Base-by-base conservation (phyloP, 345 rosid genomes). In the Eucalyptus polybractea region DNA sequence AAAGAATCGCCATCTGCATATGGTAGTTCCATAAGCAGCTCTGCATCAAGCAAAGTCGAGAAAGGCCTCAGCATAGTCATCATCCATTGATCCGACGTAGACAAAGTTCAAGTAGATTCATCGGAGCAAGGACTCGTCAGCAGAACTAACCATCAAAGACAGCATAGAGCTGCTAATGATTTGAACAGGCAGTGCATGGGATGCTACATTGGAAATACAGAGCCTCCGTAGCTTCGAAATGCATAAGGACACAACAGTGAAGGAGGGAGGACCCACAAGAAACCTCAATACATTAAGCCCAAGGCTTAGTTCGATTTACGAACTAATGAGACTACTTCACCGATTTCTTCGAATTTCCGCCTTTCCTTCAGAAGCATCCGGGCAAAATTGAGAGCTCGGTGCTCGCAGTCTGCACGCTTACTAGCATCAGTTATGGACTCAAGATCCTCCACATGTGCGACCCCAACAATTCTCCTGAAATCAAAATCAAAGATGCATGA, bases 371-470 rank as follows among this genome's bases (percentile, higher is more conserved):
- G 94, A 90, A 98, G 95, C 89, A 88, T 90, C 93, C 95, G 96
- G 83, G 93, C 98, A 56, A 95, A 89, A 86, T 95, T 92, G 3
- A 98, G 97, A 40, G 99, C 99, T 85, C 50, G 92, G 86, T 92
- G 91, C 94, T 98, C 99, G 49, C 99, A 96, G 76, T 88, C 72
- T 51, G 99, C 98, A 87, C 98, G 92, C 89, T 81, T 91, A 88
- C 93, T 80, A 58, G 93, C 93, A 42, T 97, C 96, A 80, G 88
- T 86, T 44, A 98, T 98, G 50, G 98, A 97, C 92, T 97, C 99
- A 87, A 98, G 95, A 94, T 98, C 99, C 91, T 98, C 99, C 47
- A 98, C 97, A 93, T 97, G 99, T 15, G 98, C 97, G 80, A 98
- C 99, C 76, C 99, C 99, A 21, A 97, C 98, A 86, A 98, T 95